These are phyloP conservation scores for Paralagenidium karlingii DNA, from an alignment of 352 stramenopile genomes.

Conservation along the genomic window DNA sequence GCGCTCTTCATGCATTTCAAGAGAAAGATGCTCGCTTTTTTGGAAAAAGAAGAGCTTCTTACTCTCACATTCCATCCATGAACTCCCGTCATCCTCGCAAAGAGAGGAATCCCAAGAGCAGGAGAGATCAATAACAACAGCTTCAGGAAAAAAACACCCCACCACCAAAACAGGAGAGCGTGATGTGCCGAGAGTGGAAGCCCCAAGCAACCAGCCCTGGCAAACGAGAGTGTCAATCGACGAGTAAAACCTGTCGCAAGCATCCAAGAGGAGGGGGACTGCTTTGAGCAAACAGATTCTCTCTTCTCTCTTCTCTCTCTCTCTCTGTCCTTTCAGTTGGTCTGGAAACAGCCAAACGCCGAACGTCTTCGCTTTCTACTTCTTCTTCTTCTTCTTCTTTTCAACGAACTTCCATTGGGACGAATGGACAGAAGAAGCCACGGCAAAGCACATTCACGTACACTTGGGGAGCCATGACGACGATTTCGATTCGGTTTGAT, in stretches of 20 bases:
- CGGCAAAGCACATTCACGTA: constrained; percentile 21
- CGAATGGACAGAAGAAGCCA: too few species aligned
- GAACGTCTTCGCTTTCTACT: background rate
- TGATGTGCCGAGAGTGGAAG: background rate
- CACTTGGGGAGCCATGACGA: constrained; percentile 75
- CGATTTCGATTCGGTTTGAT: constrained; percentile 76
- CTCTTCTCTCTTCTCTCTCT: too few species aligned
- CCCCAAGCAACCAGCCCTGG: constrained; percentile 1
- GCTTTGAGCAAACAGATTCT: too few species aligned
- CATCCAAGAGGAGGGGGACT: too few species aligned
- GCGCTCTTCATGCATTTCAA: constrained; percentile 69
- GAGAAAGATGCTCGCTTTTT: constrained; percentile 38
- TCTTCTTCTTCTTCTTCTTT: background rate
- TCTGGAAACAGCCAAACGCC: background rate
- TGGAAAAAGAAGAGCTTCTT: constrained; percentile 15
- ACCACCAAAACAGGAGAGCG: background rate
- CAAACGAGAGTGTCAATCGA: background rate
- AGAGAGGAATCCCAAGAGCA: constrained; percentile 4
- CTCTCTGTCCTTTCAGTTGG: background rate
- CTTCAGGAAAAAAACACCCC: background rate
- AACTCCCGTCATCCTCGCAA: constrained; percentile 4
- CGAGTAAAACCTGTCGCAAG: background rate
- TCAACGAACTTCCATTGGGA: too few species aligned
- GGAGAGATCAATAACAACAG: constrained; percentile 32
- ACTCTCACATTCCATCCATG: constrained; percentile 79